Conservation (phyloP, 2,329 filamentous ascomycete genomes). For the Microascus cirrosus region DNA sequence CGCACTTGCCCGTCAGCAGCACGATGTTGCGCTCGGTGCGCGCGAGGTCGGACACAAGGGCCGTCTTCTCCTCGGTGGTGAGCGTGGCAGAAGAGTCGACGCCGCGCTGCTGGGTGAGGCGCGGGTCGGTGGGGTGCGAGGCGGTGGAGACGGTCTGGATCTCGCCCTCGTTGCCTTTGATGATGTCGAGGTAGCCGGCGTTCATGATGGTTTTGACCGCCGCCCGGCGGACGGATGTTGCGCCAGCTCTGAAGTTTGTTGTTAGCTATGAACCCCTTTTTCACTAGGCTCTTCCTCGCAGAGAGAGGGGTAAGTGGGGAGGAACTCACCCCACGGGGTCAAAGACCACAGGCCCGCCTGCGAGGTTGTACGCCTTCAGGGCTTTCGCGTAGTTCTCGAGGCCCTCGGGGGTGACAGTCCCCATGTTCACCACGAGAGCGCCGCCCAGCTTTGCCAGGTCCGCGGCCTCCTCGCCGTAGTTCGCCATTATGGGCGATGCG, state of each 20-base stretch:
- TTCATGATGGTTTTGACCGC: conserved; percentile 62
- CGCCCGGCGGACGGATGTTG: conserved; percentile 60
- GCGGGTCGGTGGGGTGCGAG: neutral
- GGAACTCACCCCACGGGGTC: conserved; percentile 69
- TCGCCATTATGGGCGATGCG: conserved; percentile 89
- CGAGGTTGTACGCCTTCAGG: conserved; percentile 68
- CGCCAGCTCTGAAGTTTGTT: conserved; percentile 50
- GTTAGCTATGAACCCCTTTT: neutral
- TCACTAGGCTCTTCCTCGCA: neutral
- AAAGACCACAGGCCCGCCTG: conserved; percentile 64
- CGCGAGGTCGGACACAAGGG: conserved; percentile 57
- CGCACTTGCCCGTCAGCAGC: conserved; percentile 67
- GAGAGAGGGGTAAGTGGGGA: neutral
- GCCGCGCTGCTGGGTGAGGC: conserved; percentile 55
- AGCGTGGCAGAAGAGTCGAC: conserved; percentile 65
- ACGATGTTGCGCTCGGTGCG: conserved; percentile 56
- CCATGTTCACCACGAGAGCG: conserved; percentile 87
- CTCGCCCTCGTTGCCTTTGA: conserved; percentile 92
- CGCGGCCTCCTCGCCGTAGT: conserved; percentile 67
- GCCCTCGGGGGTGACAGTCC: conserved; percentile 70
- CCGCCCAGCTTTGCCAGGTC: conserved; percentile 72
- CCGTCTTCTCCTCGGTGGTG: conserved; percentile 39
- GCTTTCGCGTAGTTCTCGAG: conserved; percentile 63
- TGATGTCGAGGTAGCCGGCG: conserved; percentile 69
- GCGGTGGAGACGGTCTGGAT: conserved; percentile 58